Conservation (phyloP, 2,329 filamentous ascomycete species). For the Neonectria sp. region DNA sequence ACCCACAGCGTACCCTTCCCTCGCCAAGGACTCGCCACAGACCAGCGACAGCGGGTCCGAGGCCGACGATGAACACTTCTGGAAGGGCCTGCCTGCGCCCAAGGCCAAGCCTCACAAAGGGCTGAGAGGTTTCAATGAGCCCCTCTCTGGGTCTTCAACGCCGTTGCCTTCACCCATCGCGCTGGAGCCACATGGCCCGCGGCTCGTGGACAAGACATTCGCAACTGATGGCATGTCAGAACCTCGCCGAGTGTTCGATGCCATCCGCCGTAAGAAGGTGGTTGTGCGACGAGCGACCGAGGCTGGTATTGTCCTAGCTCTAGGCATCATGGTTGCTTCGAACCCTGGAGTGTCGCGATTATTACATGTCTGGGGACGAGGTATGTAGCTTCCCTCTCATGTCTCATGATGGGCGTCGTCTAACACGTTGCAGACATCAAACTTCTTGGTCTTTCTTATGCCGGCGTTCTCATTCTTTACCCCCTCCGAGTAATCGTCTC, state of each 20-base stretch:
- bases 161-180: constrained; percentile 67
- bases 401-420: background rate
- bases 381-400: constrained; percentile 52
- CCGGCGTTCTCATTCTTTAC: constrained; percentile 66
- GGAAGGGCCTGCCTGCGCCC: constrained; percentile 88
- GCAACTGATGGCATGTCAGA: constrained; percentile 33
- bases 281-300: constrained; percentile 68
- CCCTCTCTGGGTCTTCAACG: constrained; percentile 68
- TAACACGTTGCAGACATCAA: constrained; percentile 58
- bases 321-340: constrained; percentile 64
- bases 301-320: constrained; percentile 63
- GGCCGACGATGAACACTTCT: constrained; percentile 92
- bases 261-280: constrained; percentile 63
- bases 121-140: constrained; percentile 73
- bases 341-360: constrained; percentile 64
- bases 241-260: constrained; percentile 42
- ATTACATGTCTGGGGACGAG: constrained; percentile 63
- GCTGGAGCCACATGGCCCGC: constrained; percentile 58
- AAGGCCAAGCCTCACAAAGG: constrained; percentile 83
- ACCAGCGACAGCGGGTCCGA: constrained; percentile 94
- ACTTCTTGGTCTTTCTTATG: constrained; percentile 55
- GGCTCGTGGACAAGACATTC: constrained; percentile 38
- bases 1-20: constrained; percentile 46
- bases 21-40: constrained; percentile 69
- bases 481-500: constrained; percentile 71